Conservation (phyloP, 129 eudicot species). For the Escallonia rubra region DNA sequence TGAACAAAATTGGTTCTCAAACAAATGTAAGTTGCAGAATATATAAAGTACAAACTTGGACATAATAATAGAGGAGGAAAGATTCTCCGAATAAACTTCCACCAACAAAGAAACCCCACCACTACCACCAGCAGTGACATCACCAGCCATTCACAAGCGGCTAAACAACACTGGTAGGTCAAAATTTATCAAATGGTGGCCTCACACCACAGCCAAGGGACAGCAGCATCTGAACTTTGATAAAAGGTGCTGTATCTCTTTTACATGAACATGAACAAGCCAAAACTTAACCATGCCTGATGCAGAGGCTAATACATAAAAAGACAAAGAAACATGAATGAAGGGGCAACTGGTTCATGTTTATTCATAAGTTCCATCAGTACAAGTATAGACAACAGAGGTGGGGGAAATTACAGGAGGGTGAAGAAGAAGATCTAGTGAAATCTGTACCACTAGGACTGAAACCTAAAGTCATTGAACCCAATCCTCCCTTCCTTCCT, state of each 20-base stretch:
- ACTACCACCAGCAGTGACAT: constrained; percentile 18
- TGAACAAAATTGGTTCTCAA: constrained; percentile 5
- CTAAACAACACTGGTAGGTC: constrained; percentile 29
- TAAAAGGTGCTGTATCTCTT: constrained; percentile 27
- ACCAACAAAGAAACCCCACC: constrained; percentile 31
- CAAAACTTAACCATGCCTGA: constrained; percentile 14
- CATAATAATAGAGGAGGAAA: constrained; percentile 30
- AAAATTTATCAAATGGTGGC: constrained; percentile 10
- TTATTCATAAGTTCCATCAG: constrained; percentile 28
- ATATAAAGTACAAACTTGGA: constrained; percentile 22
- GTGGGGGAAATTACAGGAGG: constrained; percentile 19
- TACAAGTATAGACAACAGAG: constrained; percentile 37
- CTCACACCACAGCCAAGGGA: constrained; percentile 11
- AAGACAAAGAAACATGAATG: constrained; percentile 18
- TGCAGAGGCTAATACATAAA: background rate
- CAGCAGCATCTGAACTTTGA: constrained; percentile 13
- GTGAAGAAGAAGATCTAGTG: constrained; percentile 6
- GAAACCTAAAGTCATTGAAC: constrained; percentile 28
- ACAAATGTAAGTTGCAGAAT: constrained; percentile 1
- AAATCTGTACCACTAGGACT: constrained; percentile 24
- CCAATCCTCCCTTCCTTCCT: constrained; percentile 29
- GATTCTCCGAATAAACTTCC: constrained; percentile 27
- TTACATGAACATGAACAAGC: constrained; percentile 15
- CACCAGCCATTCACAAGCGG: constrained; percentile 28
- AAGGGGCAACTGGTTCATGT: constrained; percentile 23